Evolutionary conservation across 345 rosid genomes (phyloP), one percentile per base, ranked within the genome.

Genomic region (Balakata baccata): DNA sequence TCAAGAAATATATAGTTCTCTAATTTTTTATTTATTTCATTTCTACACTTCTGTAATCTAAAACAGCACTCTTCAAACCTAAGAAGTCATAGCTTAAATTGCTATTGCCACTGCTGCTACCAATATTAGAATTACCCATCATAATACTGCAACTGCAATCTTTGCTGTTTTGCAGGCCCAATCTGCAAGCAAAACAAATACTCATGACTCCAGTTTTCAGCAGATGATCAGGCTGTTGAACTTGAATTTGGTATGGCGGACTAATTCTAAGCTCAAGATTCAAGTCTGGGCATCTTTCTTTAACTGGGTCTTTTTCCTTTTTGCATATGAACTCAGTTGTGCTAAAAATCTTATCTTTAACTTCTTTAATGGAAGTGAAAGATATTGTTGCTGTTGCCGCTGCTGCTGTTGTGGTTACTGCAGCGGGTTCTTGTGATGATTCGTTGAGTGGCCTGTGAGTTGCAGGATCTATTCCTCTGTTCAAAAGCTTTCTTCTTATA

Each of bases 211-310:
- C 79, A 3, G 65, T 66, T 39, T 64, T 74, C 52, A 78, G 17
- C 23, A 64, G 62, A 64, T 71, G 68, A 17, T 37, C 46, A n/a
- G 6, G 66, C 17, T 77, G 78, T 38, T 81, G 85, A 25, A 45
- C 45, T 29, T 29, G 34, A 29, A 29, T 29, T 68, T 88, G 81
- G 69, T 77, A 77, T 11, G 98, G 97, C n/a, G 89, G 97, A 81
- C 96, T 88, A 50, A 94, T 94, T 79, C 87, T 88, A 14, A 94
- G 94, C 76, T 92, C 98, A 16, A 94, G 92, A 78, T 89, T 94
- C 87, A 94, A 86, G 78, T 88, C 96, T 11, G 94, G 87, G 60
- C 90, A 83, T 72, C 76, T 85, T 71, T 82, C 91, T 61, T 71
- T 41, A 61, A 75, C 65, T 52, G 57, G 69, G 69, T 10, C 47